Conservation (phyloP, 2,329 filamentous ascomycete species). For the Sclerotinia sclerotiorum region DNA sequence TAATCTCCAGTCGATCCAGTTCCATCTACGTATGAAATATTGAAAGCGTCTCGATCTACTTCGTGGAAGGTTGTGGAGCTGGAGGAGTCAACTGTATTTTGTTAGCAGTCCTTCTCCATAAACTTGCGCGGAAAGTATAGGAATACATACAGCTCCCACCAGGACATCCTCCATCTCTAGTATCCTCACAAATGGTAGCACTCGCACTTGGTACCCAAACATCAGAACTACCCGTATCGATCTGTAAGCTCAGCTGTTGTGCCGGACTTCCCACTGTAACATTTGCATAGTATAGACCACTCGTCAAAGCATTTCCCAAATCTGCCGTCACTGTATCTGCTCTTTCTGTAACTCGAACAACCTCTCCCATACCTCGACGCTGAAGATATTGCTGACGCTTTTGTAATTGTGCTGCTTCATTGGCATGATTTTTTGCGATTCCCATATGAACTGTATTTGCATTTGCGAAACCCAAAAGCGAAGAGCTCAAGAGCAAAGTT, state of each 20-base stretch:
- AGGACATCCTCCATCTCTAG: constrained; percentile 44
- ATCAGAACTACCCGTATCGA: constrained; percentile 65
- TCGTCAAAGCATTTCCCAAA: constrained; percentile 51
- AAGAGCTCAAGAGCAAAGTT: constrained; percentile 14
- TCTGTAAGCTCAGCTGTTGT: constrained; percentile 54
- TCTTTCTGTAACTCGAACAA: constrained; percentile 20
- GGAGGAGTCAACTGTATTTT: constrained; percentile 47
- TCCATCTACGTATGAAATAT: constrained; percentile 61
- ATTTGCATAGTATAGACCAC: constrained; percentile 50
- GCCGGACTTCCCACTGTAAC: constrained; percentile 59
- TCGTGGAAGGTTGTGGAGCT: constrained; percentile 51
- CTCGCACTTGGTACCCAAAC: constrained; percentile 53
- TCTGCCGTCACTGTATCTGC: constrained; percentile 30
- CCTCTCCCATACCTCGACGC: constrained; percentile 20
- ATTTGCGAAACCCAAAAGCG: constrained; percentile 14
- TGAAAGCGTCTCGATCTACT: constrained; percentile 49
- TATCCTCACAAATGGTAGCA: constrained; percentile 37
- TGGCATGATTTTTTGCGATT: constrained; percentile 31
- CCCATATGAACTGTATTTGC: constrained; percentile 29
- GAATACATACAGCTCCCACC: constrained; percentile 48
- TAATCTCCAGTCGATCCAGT: constrained; percentile 57
- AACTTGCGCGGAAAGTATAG: not conserved
- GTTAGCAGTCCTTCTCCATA: constrained; percentile 6
- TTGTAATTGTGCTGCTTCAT: constrained; percentile 32
- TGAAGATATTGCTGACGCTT: constrained; percentile 25